Conservation (phyloP, 768 basidiomycete species). For the Termitomyces bulborhizus region DNA sequence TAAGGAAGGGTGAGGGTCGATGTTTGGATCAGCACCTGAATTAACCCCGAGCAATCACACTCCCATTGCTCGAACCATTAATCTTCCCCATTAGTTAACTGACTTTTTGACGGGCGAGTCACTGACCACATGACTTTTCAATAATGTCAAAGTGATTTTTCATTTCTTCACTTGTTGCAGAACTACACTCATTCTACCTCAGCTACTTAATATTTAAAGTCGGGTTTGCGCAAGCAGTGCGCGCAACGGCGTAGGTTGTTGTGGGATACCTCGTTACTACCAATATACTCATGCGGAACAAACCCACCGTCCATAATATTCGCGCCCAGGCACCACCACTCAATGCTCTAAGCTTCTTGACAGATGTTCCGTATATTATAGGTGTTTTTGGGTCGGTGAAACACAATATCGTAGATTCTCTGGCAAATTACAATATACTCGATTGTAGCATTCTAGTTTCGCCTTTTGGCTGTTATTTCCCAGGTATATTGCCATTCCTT, state of each 20-base stretch:
- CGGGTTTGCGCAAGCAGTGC: conserved; percentile 24
- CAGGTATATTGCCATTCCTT: conserved; percentile 6
- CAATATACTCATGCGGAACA: conserved; percentile 21
- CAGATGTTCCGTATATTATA: conserved; percentile 20
- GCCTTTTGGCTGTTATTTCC: conserved; percentile 12
- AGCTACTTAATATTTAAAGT: conserved; percentile 15
- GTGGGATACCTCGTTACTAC: conserved; percentile 19
- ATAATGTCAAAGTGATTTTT: conserved; percentile 19
- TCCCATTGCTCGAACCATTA: too few species aligned
- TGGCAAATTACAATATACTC: neutral
- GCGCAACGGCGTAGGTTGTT: conserved; percentile 24
- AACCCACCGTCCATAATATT: conserved; percentile 4
- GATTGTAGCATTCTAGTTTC: neutral
- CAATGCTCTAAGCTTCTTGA: conserved; percentile 24
- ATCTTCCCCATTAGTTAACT: conserved; percentile 25
- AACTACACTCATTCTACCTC: neutral
- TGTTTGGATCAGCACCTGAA: too few species aligned
- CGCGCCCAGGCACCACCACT: conserved; percentile 10
- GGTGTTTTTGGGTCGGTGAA: too few species aligned
- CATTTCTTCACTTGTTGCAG: too few species aligned
- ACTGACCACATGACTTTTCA: neutral
- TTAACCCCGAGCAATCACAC: too few species aligned
- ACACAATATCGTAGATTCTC: too few species aligned
- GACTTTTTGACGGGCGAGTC: neutral
- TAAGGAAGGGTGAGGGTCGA: too few species aligned